These are phyloP conservation scores for Apophysomyces sp. DNA, from an alignment of 371 early-diverging fungal genomes.

Conservation along the genomic window DNA sequence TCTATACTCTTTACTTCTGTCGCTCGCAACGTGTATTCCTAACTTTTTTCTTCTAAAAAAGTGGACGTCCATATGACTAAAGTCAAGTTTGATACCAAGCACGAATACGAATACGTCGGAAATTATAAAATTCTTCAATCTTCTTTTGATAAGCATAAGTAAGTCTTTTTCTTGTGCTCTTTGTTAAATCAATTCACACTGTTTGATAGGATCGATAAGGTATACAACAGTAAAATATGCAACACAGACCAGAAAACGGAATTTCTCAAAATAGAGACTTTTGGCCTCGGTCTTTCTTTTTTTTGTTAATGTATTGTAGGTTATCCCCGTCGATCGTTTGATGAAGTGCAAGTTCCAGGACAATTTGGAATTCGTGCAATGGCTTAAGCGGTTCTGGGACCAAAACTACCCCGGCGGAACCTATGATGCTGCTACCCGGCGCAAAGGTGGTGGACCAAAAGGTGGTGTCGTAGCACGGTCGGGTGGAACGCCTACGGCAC, in stretches of 20 bases:
- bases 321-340: constrained; percentile 84
- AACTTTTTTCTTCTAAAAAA: constrained; percentile 9
- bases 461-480: constrained; percentile 25
- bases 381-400: constrained; percentile 92
- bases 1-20: no score
- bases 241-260: not conserved
- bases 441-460: constrained; percentile 53
- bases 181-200: not conserved
- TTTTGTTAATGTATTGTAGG: constrained; percentile 33
- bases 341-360: constrained; percentile 95
- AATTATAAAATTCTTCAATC: constrained; percentile 92
- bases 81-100: constrained; percentile 90
- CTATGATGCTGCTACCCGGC: constrained; percentile 83
- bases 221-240: not conserved
- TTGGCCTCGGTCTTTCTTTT: not conserved
- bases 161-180: constrained; percentile 14
- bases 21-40: not conserved
- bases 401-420: constrained; percentile 74
- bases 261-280: not conserved
- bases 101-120: constrained; percentile 88
- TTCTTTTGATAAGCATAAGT: constrained; percentile 79
- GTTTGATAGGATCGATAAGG: constrained; percentile 52
- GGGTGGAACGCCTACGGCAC: constrained; percentile 24
- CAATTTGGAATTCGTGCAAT: constrained; percentile 95
- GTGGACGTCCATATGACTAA: constrained; percentile 76